These are phyloP conservation scores for Eragrostis nindensis DNA, from an alignment of 176 grass and related monocot genomes.

Conservation along the genomic window DNA sequence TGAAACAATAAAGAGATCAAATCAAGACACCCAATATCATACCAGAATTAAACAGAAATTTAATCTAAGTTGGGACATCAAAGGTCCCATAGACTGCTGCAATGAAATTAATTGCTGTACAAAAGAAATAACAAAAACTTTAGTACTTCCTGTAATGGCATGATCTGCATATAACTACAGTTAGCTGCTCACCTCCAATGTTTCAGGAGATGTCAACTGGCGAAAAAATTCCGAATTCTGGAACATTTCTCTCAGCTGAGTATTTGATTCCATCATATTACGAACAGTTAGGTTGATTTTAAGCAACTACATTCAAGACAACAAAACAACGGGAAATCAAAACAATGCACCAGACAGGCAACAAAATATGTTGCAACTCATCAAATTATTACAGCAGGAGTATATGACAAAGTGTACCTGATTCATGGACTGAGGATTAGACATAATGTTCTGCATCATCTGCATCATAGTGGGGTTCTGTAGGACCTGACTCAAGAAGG, in stretches of 20 bases:
- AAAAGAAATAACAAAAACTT: slow-evolving; percentile 20
- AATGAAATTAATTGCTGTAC: slow-evolving; percentile 83
- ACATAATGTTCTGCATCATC: slow-evolving; percentile 92
- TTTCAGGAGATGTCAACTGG: slow-evolving; percentile 89
- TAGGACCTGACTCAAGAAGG: slow-evolving; percentile 68
- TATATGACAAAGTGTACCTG: slow-evolving; percentile 65
- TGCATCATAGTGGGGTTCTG: slow-evolving; percentile 95
- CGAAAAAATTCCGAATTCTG: slow-evolving; percentile 94
- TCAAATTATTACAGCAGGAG: slow-evolving; percentile 22
- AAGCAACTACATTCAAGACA: slow-evolving; percentile 60
- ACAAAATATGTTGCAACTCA: slow-evolving; percentile 24
- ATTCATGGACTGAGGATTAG: slow-evolving; percentile 89
- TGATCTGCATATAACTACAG: slow-evolving; percentile 28
- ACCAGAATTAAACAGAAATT: slow-evolving; percentile 6
- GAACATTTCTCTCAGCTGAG: slow-evolving; percentile 84
- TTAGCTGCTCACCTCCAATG: slow-evolving; percentile 63
- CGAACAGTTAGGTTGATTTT: slow-evolving; percentile 76
- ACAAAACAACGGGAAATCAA: neutral
- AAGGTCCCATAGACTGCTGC: slow-evolving; percentile 55
- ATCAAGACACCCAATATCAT: neutral
- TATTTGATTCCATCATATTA: slow-evolving; percentile 78
- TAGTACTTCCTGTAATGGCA: slow-evolving; percentile 25
- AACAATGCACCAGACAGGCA: neutral
- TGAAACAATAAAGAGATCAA: neutral
- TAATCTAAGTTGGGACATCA: slow-evolving; percentile 60